Evolutionary conservation across 345 rosid species (phyloP).

Genomic region (Isatis tinctoria): DNA sequence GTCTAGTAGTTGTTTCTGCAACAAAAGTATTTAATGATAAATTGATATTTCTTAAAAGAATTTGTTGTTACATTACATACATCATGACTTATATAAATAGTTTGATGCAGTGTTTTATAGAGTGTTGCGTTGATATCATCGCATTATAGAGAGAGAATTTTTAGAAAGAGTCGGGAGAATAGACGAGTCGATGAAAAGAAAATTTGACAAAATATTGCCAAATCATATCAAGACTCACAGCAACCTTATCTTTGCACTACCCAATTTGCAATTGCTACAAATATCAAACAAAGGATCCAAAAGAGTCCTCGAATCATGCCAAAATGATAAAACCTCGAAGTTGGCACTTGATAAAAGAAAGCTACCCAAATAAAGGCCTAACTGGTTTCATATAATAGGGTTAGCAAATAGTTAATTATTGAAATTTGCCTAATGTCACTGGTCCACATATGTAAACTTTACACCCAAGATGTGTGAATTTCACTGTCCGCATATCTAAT

Average conservation of each 20-base stretch:
- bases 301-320: conserved; percentile 25
- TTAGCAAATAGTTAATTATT: background rate
- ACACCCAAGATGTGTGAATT: background rate
- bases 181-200: background rate
- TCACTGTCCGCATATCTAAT: background rate
- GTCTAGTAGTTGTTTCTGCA: background rate
- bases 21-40: background rate
- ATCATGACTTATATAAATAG: background rate
- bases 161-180: background rate
- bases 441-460: background rate
- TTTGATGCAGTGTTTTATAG: background rate
- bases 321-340: conserved; percentile 19
- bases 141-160: background rate
- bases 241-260: conserved; percentile 26
- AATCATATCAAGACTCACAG: conserved; percentile 6
- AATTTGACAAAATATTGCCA: background rate
- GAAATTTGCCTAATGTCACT: background rate
- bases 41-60: background rate
- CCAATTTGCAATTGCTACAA: background rate
- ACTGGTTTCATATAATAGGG: background rate
- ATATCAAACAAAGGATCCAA: conserved; percentile 11
- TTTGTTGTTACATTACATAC: background rate
- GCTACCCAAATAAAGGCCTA: background rate
- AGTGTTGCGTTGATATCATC: background rate
- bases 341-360: conserved; percentile 16